Evolutionary conservation across 805 yeast genomes (phyloP).

Genomic region (Saccharomycopsis vini): DNA sequence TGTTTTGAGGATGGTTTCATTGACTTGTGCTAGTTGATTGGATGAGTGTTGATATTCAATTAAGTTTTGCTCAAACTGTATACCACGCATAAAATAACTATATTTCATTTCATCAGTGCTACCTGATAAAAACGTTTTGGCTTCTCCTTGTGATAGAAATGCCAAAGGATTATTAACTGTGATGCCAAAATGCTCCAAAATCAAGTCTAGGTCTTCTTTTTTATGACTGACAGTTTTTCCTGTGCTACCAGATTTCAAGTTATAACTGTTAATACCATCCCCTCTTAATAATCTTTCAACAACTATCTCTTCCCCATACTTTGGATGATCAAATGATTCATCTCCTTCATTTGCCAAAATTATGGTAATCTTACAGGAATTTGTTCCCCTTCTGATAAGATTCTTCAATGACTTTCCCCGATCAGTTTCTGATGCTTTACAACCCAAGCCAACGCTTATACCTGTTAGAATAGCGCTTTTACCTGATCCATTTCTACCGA

Average conservation of each 20-base stretch:
- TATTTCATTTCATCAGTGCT: constrained; percentile 68
- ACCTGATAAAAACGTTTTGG: constrained; percentile 78
- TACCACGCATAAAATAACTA: constrained; percentile 70
- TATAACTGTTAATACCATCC: constrained; percentile 47
- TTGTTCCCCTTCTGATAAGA: constrained; percentile 68
- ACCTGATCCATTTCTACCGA: constrained; percentile 89
- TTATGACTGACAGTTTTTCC: constrained; percentile 51
- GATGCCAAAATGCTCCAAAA: constrained; percentile 62
- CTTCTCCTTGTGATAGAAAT: constrained; percentile 87
- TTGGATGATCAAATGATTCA: constrained; percentile 56
- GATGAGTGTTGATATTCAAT: constrained; percentile 40
- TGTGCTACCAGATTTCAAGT: too few species aligned
- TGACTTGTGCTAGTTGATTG: constrained; percentile 28
- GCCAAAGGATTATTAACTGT: constrained; percentile 88
- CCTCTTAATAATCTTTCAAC: constrained; percentile 58
- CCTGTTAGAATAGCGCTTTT: constrained; percentile 85
- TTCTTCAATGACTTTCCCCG: constrained; percentile 67
- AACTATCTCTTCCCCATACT: constrained; percentile 59
- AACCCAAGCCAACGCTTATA: constrained; percentile 78
- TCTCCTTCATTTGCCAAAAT: constrained; percentile 54
- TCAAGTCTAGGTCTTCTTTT: constrained; percentile 55
- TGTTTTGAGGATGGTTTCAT: constrained; percentile 31
- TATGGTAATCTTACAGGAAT: constrained; percentile 58
- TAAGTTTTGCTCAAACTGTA: constrained; percentile 59
- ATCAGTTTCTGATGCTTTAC: constrained; percentile 78